Evolutionary conservation across 768 basidiomycete genomes (phyloP), one percentile per base, ranked within the genome.

Genomic region (Auricularia auricula-judae): DNA sequence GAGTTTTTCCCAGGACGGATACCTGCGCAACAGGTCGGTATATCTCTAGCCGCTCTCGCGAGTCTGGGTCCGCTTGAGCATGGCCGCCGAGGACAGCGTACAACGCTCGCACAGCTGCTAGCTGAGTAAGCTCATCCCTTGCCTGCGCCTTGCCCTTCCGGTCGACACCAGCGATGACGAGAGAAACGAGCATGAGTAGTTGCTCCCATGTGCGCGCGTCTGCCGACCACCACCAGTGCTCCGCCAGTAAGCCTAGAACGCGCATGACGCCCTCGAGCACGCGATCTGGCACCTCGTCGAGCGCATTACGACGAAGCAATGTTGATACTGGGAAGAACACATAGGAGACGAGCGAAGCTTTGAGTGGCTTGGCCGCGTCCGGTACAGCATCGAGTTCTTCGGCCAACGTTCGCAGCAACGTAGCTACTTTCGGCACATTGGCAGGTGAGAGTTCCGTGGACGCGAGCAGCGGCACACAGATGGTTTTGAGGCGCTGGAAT

Each of bases 311-410:
- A 61, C 88, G 86, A 42, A 98, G 80, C 61, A 97, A 84, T 35
- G 86, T 84, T 2, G 93, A 93, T 47, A 98, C 73, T 3, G 96
- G 96, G 69, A 93, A 89, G 75, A 95, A 91, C 35, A 86, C 78
- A 73, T 98, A 98, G 56, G 88, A 86, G 54, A 92, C 83, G 60
- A 93, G 79, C 16, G 82, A 81, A 0, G 82, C 71, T 1, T 82
- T 78, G 42, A 92, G 79, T 3, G 72, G 62, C 42, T 69, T 65
- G 7, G 73, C 73, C 7, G 77, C 74, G 12, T 75, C 67, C 10
- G 79, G 74, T 33, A 82, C 69, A 4, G 78, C 75, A n/a, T 72
- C 72, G 53, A 93, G 76, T 5, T 75, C 73, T 7, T 72, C 70
- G 63, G 81, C 72, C 35, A 93, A 80, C 29, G 82, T 75, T 18